Evolutionary conservation across 129 eudicot genomes (phyloP).

Genomic region (Tanacetum coccineum): DNA sequence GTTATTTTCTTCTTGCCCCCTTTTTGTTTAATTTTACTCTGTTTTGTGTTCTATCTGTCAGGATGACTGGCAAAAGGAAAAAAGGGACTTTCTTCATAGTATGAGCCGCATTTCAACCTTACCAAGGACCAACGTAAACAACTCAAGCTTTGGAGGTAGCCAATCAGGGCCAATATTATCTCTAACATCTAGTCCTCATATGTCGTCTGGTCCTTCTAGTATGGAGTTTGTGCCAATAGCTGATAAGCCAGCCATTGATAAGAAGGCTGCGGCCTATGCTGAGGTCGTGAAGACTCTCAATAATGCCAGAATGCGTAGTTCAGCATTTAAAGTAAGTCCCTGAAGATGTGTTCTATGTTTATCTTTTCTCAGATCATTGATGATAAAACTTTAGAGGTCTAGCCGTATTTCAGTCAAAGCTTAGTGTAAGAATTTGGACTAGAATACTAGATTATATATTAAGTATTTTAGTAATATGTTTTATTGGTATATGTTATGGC

Average conservation of each 20-base stretch:
- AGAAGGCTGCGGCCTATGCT: constrained; percentile 76
- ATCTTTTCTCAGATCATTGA: background rate
- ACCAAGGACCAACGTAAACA: constrained; percentile 64
- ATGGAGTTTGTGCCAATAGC: constrained; percentile 66
- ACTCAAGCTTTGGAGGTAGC: constrained; percentile 44
- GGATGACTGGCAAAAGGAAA: constrained; percentile 99
- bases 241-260: constrained; percentile 68
- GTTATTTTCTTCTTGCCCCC: constrained; percentile 10
- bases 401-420: background rate
- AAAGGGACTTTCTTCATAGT: constrained; percentile 91
- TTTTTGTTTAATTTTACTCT: background rate
- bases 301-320: constrained; percentile 77
- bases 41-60: constrained; percentile 24
- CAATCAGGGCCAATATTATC: constrained; percentile 66
- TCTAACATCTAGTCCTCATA: constrained; percentile 55
- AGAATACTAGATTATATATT: constrained; percentile 1
- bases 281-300: constrained; percentile 73
- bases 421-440: background rate
- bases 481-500: background rate
- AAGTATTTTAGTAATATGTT: background rate
- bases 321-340: constrained; percentile 60
- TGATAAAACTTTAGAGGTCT: constrained; percentile 7
- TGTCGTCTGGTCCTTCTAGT: constrained; percentile 57
- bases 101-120: constrained; percentile 78
- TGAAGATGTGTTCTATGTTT: background rate